A percentile compares a stretch with the other conserved stretches of the same genome.
Evolutionary conservation across 345 rosid species (phyloP).

Genomic region (Cochlearia excelsa): DNA sequence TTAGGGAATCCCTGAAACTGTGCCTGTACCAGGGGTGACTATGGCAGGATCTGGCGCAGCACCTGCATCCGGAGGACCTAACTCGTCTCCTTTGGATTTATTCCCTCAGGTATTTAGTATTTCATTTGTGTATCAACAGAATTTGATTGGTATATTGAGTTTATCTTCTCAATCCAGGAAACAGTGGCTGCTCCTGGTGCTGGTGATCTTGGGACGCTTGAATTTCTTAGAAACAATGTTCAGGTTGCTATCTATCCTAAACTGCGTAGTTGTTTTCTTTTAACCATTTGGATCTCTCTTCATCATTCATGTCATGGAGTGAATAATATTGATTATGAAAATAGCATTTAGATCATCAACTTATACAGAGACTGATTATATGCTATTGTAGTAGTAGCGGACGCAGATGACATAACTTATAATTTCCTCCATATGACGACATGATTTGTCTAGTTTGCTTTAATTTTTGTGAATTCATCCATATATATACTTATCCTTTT

Average conservation of each 20-base stretch:
- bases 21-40: conserved; percentile 53
- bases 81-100: conserved; percentile 91
- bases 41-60: conserved; percentile 53
- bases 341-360: conserved; percentile 9
- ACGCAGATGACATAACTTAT: not conserved
- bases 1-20: conserved; percentile 94
- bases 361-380: conserved; percentile 7
- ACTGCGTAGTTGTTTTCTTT: not conserved
- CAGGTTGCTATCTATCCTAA: conserved; percentile 50
- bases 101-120: conserved; percentile 74
- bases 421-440: not conserved
- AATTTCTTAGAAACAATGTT: conserved; percentile 86
- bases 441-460: conserved; percentile 11
- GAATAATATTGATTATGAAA: not conserved
- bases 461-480: not conserved
- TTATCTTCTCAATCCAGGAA: conserved; percentile 47
- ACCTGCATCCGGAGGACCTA: conserved; percentile 74
- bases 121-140: conserved; percentile 9
- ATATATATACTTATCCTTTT: conserved; percentile 19
- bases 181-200: conserved; percentile 54
- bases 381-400: conserved; percentile 1
- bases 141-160: not conserved
- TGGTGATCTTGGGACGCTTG: conserved; percentile 80
- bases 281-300: conserved; percentile 3
- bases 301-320: not conserved